These are phyloP conservation scores for Dioscorea zingiberensis DNA, from an alignment of 106 monocot species.

Conservation along the genomic window DNA sequence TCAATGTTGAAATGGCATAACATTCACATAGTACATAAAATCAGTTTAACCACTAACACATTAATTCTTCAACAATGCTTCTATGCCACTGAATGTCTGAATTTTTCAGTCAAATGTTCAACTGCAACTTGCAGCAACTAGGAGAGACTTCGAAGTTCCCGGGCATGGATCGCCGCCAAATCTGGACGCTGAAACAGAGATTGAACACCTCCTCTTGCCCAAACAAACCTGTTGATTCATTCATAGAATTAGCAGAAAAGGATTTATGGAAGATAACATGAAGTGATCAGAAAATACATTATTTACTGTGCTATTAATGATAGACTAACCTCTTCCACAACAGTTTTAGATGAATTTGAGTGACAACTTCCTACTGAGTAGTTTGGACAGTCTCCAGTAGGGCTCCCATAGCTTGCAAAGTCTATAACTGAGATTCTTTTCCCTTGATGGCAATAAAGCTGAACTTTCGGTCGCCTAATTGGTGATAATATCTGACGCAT, in stretches of 20 bases:
- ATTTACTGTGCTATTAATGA: neutral
- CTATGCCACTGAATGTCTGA: too few species aligned
- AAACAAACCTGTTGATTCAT: conserved; percentile 42
- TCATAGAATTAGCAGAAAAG: neutral
- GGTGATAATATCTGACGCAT: conserved; percentile 6
- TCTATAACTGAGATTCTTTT: conserved; percentile 46
- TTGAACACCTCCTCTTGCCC: conserved; percentile 38
- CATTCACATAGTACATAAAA: too few species aligned
- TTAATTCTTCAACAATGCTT: too few species aligned
- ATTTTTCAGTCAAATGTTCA: conserved; percentile 7
- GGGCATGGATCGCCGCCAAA: conserved; percentile 77
- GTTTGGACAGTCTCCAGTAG: conserved; percentile 35
- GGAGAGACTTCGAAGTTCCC: conserved; percentile 35
- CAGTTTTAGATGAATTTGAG: conserved; percentile 23
- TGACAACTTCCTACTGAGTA: conserved; percentile 50
- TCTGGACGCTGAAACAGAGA: conserved; percentile 26
- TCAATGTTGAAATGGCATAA: too few species aligned
- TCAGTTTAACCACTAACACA: too few species aligned
- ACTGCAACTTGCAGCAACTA: conserved; percentile 50
- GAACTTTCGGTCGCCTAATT: conserved; percentile 3
- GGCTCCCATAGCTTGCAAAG: conserved; percentile 70
- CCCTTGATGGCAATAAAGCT: conserved; percentile 39
- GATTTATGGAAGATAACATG: neutral
- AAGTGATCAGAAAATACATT: neutral
- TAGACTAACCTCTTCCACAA: conserved; percentile 39